Conservation (phyloP, 2,329 filamentous ascomycete species). For the Diplocarpon rosae region DNA sequence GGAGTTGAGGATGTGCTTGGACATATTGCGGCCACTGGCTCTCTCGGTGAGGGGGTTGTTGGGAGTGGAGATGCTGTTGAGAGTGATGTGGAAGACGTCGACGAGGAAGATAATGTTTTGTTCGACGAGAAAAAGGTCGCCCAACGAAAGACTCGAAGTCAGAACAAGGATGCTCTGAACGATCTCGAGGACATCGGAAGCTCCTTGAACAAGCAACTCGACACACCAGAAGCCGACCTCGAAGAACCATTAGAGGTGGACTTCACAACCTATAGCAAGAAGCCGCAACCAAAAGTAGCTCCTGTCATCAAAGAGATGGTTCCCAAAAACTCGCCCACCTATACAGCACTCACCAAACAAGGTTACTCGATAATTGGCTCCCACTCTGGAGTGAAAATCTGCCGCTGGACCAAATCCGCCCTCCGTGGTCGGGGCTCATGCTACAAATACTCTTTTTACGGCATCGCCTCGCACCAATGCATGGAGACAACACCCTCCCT, state of each 20-base stretch:
- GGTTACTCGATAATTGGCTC: constrained; percentile 92
- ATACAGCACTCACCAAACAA: constrained; percentile 84
- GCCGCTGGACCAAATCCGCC: constrained; percentile 96
- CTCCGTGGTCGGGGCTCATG: constrained; percentile 87
- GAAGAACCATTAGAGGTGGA: constrained; percentile 60
- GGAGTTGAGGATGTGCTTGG: constrained; percentile 64
- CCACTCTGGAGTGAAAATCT: constrained; percentile 95
- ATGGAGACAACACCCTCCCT: constrained; percentile 97
- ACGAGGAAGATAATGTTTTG: constrained; percentile 42
- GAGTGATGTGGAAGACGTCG: constrained; percentile 66
- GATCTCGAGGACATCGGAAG: constrained; percentile 78
- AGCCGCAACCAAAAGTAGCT: constrained; percentile 31
- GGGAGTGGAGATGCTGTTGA: constrained; percentile 79
- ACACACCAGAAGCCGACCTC: constrained; percentile 24
- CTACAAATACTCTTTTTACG: constrained; percentile 97
- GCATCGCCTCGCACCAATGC: constrained; percentile 90
- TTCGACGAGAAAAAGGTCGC: constrained; percentile 37
- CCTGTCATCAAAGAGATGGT: constrained; percentile 78
- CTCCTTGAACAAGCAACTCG: constrained; percentile 39
- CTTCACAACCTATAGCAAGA: constrained; percentile 63
- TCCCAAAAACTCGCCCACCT: constrained; percentile 78
- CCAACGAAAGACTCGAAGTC: constrained; percentile 28
- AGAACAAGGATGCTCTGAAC: constrained; percentile 45
- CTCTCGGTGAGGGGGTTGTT: constrained; percentile 52
- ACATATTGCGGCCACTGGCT: constrained; percentile 49